phyloP scores from a whole-genome alignment of 2,329 filamentous ascomycete genomes.

The Fusarium multiceps region DNA sequence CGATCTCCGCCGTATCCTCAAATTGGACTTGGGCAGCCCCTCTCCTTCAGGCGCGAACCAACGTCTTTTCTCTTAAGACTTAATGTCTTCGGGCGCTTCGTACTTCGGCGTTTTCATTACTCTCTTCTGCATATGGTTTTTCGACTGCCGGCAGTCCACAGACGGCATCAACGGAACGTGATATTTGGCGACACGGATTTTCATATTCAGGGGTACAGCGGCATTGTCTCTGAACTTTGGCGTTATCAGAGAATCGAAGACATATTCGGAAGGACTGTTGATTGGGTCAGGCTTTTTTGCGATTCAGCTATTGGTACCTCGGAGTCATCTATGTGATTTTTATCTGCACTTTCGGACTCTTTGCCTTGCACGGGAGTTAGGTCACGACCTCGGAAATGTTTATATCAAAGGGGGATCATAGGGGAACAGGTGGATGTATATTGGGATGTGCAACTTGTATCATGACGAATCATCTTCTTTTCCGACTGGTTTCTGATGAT shows the following conservation, averaged over 20 bases:
- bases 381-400: constrained; percentile 27
- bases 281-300: constrained; percentile 35
- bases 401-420: constrained; percentile 9
- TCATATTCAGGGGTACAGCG: constrained; percentile 13
- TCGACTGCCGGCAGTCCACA: constrained; percentile 36
- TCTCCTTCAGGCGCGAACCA: constrained; percentile 38
- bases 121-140: constrained; percentile 42
- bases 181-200: constrained; percentile 30
- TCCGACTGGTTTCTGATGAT: constrained; percentile 50
- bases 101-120: constrained; percentile 34
- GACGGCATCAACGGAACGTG: constrained; percentile 38
- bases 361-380: constrained; percentile 9
- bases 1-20: constrained; percentile 64
- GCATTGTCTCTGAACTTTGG: constrained; percentile 38
- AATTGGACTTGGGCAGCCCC: constrained; percentile 52
- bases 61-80: constrained; percentile 44
- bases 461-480: constrained; percentile 44
- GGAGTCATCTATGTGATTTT: constrained; percentile 39
- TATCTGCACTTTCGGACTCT: constrained; percentile 18
- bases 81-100: constrained; percentile 21
- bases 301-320: constrained; percentile 33
- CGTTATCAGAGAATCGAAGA: constrained; percentile 37
- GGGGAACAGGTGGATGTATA: constrained; percentile 28
- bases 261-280: constrained; percentile 31
- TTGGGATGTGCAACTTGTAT: constrained; percentile 45